These are phyloP conservation scores for Sabuloglossum arenarium DNA, from an alignment of 495 filamentous ascomycete genomes.

Conservation along the genomic window DNA sequence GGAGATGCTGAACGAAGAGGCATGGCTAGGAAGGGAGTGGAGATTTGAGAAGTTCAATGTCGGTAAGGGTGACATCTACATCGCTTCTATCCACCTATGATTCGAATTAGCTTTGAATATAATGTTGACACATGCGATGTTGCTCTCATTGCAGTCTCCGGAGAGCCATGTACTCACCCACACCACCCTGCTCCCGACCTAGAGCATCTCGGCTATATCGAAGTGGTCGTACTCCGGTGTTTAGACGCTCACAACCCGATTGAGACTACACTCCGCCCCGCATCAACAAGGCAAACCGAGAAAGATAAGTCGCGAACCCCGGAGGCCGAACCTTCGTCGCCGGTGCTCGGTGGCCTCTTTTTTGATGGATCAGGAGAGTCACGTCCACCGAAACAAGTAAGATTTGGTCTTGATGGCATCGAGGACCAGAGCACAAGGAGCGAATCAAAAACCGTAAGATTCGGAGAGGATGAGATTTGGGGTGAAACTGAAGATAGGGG, in stretches of 20 bases:
- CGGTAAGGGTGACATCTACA: slow-evolving; percentile 11
- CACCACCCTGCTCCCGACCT: slow-evolving; percentile 8
- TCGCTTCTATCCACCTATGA: neutral
- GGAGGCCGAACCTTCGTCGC: neutral
- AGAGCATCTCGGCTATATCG: slow-evolving; percentile 25
- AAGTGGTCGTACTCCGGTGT: slow-evolving; percentile 25
- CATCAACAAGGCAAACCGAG: neutral
- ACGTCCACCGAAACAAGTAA: neutral
- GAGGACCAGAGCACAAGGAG: neutral
- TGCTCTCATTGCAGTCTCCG: neutral
- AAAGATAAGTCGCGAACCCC: neutral
- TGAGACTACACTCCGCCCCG: neutral
- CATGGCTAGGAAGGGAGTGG: slow-evolving; percentile 23
- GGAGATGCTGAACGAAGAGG: slow-evolving; percentile 16
- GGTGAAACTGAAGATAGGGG: neutral
- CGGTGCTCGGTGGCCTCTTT: neutral
- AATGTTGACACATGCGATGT: neutral
- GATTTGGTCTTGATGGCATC: neutral
- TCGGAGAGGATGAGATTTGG: neutral
- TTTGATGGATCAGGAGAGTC: neutral
- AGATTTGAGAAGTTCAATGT: slow-evolving; percentile 21
- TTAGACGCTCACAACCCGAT: neutral
- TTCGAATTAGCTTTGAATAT: neutral
- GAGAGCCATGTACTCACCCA: neutral
- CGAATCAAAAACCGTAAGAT: neutral